Conservation (phyloP, 805 yeast species). For the Brettanomyces nanus region DNA sequence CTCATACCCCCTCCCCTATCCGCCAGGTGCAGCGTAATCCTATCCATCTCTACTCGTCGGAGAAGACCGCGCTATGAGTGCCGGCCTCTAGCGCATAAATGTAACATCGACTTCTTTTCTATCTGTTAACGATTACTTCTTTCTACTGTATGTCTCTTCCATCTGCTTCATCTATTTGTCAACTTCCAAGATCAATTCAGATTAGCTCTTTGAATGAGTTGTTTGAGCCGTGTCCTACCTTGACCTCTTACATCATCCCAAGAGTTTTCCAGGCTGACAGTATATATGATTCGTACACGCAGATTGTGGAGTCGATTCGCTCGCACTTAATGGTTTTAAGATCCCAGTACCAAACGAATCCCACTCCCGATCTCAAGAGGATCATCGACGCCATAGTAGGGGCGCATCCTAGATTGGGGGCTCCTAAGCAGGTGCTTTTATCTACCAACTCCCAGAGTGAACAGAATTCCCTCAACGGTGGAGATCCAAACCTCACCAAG, state of each 20-base stretch:
- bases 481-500: conserved; percentile 39
- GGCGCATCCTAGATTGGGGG: conserved; percentile 89
- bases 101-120: too few species aligned
- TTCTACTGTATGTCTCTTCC: too few species aligned
- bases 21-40: too few species aligned
- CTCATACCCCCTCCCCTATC: too few species aligned
- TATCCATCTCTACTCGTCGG: too few species aligned
- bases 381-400: conserved; percentile 49
- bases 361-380: neutral
- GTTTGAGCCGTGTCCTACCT: conserved; percentile 58
- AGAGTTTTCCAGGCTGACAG: conserved; percentile 14
- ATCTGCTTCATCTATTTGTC: neutral
- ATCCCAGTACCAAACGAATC: conserved; percentile 2
- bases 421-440: conserved; percentile 35
- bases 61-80: too few species aligned
- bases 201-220: conserved; percentile 38
- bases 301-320: conserved; percentile 16
- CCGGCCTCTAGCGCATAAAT: too few species aligned
- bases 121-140: too few species aligned
- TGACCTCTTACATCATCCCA: conserved; percentile 27
- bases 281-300: conserved; percentile 22
- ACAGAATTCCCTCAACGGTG: conserved; percentile 53
- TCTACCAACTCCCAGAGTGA: conserved; percentile 63
- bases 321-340: conserved; percentile 4
- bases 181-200: neutral